Evolutionary conservation across 805 yeast species (phyloP).

Genomic region (Kazachstania bromeliacearum): DNA sequence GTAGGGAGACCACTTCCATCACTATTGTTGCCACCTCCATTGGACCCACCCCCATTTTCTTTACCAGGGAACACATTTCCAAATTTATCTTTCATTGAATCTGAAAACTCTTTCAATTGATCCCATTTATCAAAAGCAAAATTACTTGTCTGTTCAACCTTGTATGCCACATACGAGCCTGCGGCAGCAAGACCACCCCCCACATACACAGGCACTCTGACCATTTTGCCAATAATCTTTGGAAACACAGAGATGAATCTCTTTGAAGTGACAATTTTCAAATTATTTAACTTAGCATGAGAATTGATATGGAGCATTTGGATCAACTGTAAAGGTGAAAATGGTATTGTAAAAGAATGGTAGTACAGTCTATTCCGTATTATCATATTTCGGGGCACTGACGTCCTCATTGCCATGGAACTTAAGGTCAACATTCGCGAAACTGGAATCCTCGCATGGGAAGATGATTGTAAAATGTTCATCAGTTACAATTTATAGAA

Average conservation of each 20-base stretch:
- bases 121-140: conserved; percentile 61
- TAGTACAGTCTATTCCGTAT: conserved; percentile 8
- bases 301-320: conserved; percentile 9
- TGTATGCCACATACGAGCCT: conserved; percentile 84
- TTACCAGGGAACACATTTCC: conserved; percentile 15
- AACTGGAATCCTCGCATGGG: background rate
- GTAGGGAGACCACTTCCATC: conserved; percentile 36
- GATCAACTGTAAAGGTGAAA: conserved; percentile 13
- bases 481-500: too few species aligned
- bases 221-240: conserved; percentile 44
- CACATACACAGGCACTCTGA: conserved; percentile 65
- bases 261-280: conserved; percentile 10
- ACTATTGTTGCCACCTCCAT: conserved; percentile 50
- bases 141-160: conserved; percentile 75
- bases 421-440: background rate
- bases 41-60: conserved; percentile 33
- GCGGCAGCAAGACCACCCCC: conserved; percentile 94
- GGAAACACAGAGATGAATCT: conserved; percentile 34
- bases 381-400: background rate
- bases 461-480: background rate
- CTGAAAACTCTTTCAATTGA: conserved; percentile 53
- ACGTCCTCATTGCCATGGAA: background rate
- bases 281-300: background rate
- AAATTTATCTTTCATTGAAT: conserved; percentile 39
- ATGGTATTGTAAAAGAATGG: conserved; percentile 18